Percentiles rank a stretch among this genome's conserved stretches.
phyloP scores from a whole-genome alignment of 805 yeast species.

The Torulaspora microellipsoides region DNA sequence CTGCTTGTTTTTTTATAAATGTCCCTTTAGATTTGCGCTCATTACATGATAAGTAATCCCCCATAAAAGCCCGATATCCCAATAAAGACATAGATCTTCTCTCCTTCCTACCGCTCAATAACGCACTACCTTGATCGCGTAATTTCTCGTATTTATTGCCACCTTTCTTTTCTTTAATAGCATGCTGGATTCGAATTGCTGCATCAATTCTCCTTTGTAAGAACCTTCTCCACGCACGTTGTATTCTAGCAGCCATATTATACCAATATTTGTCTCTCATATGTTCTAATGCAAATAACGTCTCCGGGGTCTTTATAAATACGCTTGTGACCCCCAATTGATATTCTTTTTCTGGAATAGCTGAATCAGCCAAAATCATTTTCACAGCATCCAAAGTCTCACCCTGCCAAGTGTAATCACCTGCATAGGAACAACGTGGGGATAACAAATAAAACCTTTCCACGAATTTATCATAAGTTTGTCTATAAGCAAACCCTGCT shows the following conservation, averaged over 20 bases:
- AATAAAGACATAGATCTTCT: constrained; percentile 83
- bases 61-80: constrained; percentile 86
- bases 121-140: constrained; percentile 74
- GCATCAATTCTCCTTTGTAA: constrained; percentile 78
- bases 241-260: constrained; percentile 95
- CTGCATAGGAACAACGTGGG: constrained; percentile 88
- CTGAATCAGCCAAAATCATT: constrained; percentile 51
- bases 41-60: constrained; percentile 90
- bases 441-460: constrained; percentile 89
- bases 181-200: constrained; percentile 73
- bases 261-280: constrained; percentile 98
- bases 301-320: constrained; percentile 95
- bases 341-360: constrained; percentile 74
- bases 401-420: constrained; percentile 65
- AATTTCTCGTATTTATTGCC: constrained; percentile 80
- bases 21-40: constrained; percentile 72
- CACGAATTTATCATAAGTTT: constrained; percentile 92
- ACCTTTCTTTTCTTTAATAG: constrained; percentile 75
- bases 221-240: constrained; percentile 92
- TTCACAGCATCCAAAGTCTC: constrained; percentile 50
- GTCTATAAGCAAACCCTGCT: constrained; percentile 98
- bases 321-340: constrained; percentile 91
- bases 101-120: constrained; percentile 73
- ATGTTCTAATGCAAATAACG: constrained; percentile 89
- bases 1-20: constrained; percentile 62